phyloP scores from a whole-genome alignment of 2,329 filamentous ascomycete genomes.

The Daldinia eschscholtzii region DNA sequence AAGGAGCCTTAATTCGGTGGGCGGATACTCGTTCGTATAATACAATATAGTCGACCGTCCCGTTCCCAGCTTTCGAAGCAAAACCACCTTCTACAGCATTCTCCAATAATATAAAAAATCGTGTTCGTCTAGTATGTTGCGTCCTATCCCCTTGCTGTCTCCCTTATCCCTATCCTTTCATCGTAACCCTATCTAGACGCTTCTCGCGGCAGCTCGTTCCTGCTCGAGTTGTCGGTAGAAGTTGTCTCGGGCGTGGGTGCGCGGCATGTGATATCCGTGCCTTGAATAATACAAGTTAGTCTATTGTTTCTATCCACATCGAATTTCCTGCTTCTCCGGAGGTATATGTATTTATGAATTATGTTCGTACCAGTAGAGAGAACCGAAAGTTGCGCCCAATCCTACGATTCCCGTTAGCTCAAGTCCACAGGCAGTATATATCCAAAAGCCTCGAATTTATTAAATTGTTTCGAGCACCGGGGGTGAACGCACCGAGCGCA shows the following conservation, averaged over 20 bases:
- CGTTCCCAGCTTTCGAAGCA: conserved; percentile 32
- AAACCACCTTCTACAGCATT: conserved; percentile 38
- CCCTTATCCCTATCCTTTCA: neutral
- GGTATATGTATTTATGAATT: conserved; percentile 16
- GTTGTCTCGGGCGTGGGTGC: conserved; percentile 69
- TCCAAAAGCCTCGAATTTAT: neutral
- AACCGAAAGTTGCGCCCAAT: conserved; percentile 67
- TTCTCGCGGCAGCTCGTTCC: conserved; percentile 63
- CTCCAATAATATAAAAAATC: conserved; percentile 24
- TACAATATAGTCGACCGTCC: conserved; percentile 47
- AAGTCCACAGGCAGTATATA: neutral
- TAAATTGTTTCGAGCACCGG: neutral
- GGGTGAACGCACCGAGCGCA: conserved; percentile 64
- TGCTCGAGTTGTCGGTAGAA: conserved; percentile 71
- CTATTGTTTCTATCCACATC: conserved; percentile 14
- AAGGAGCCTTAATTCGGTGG: conserved; percentile 40
- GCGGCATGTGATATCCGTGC: conserved; percentile 74
- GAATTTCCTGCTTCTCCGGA: neutral
- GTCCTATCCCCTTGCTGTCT: conserved; percentile 7
- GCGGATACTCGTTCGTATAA: conserved; percentile 42
- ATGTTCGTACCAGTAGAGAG: conserved; percentile 67
- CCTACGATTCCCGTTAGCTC: conserved; percentile 59
- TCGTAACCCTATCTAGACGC: conserved; percentile 28
- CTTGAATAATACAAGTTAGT: conserved; percentile 53
- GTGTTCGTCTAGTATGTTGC: conserved; percentile 40